phyloP scores from a whole-genome alignment of 768 basidiomycete genomes.

The Rhizopogon vinicolor region DNA sequence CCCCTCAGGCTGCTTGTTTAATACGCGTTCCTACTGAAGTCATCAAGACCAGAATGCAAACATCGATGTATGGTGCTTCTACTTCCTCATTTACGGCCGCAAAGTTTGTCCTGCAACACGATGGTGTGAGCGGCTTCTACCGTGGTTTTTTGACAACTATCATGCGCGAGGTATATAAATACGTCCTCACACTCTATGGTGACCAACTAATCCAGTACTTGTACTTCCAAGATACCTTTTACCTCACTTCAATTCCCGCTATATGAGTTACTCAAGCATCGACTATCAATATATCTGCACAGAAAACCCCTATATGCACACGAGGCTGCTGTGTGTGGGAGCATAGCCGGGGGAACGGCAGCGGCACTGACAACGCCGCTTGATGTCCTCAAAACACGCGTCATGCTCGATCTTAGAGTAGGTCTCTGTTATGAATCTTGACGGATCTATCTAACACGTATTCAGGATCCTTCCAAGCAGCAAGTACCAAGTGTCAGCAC shows the following conservation, averaged over 20 bases:
- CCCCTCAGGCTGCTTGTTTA: constrained; percentile 73
- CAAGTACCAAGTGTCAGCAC: constrained; percentile 49
- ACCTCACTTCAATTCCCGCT: constrained; percentile 94
- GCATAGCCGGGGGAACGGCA: constrained; percentile 85
- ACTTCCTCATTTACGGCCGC: constrained; percentile 60
- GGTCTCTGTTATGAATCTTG: constrained; percentile 14
- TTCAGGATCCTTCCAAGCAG: constrained; percentile 46
- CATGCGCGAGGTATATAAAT: constrained; percentile 49
- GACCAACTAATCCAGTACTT: constrained; percentile 5
- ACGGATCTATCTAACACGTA: neutral
- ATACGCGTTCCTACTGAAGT: constrained; percentile 96
- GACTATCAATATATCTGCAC: constrained; percentile 49
- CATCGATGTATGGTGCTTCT: constrained; percentile 63
- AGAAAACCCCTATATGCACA: constrained; percentile 59
- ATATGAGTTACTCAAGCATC: constrained; percentile 81
- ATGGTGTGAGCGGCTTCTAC: constrained; percentile 80
- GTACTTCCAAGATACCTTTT: constrained; percentile 78
- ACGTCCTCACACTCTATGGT: neutral
- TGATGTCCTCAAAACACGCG: constrained; percentile 94
- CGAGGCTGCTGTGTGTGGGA: constrained; percentile 86
- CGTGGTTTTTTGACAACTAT: constrained; percentile 83
- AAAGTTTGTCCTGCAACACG: constrained; percentile 47
- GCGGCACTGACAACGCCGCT: constrained; percentile 91
- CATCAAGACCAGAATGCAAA: constrained; percentile 91
- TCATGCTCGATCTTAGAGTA: constrained; percentile 91